phyloP scores from a whole-genome alignment of 306 rosid species.

The Trifolium fragiferum region DNA sequence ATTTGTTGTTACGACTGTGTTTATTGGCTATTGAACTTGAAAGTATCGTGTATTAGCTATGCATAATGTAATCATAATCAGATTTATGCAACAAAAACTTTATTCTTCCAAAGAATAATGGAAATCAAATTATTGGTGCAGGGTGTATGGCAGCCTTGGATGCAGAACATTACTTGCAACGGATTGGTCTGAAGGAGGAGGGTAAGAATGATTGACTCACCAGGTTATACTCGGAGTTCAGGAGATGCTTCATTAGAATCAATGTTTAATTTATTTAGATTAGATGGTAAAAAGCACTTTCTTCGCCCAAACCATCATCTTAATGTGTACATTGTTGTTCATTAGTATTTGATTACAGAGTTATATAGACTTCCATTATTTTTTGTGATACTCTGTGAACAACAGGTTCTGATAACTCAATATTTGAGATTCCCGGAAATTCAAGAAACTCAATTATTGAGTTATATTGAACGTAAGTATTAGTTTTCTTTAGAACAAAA shows the following conservation, averaged over 20 bases:
- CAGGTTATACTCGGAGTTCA: slow-evolving; percentile 7
- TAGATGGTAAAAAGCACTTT: slow-evolving; percentile 20
- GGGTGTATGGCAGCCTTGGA: slow-evolving; percentile 99
- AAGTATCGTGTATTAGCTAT: neutral
- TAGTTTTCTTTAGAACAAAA: too few species aligned
- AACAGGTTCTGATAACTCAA: too few species aligned
- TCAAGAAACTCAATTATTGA: too few species aligned
- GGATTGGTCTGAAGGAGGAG: slow-evolving; percentile 57
- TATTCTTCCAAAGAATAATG: slow-evolving; percentile 34
- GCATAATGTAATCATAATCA: neutral
- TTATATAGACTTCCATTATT: neutral
- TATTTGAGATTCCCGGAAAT: too few species aligned
- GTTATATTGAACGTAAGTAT: too few species aligned
- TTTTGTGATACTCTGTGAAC: neutral
- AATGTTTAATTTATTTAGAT: neutral
- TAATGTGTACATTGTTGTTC: slow-evolving; percentile 10
- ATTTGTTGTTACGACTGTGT: neutral
- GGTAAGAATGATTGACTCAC: slow-evolving; percentile 53
- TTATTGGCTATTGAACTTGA: neutral
- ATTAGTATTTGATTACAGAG: slow-evolving; percentile 31
- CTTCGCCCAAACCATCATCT: neutral
- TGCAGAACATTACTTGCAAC: slow-evolving; percentile 91
- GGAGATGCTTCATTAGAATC: slow-evolving; percentile 44
- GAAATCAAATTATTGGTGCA: slow-evolving; percentile 48
- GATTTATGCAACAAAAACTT: slow-evolving; percentile 5